Evolutionary conservation across 371 early-diverging fungal genomes (phyloP), one percentile per base, ranked within the genome.

Genomic region (Rhizopus arrhizus): DNA sequence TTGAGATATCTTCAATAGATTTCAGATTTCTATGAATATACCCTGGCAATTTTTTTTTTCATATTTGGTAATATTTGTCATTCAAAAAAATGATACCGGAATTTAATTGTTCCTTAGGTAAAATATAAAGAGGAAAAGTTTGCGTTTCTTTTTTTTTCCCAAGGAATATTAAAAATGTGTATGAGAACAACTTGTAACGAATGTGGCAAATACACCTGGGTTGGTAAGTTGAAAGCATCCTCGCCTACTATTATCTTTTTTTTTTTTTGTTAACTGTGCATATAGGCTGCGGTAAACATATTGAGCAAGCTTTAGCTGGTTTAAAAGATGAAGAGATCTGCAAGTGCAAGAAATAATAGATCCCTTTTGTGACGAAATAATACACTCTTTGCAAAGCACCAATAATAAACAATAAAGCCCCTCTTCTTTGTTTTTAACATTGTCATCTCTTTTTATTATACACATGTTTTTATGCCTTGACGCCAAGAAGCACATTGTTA

Each of bases 401-500:
- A 10, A 40, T 7, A 7, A 40, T 10, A 40, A 40, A 7, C 8
- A 40, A 40, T 40, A 40, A 40, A 40, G 2, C 40, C 40, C 2
- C 12, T 7, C 12, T 40, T 10, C 40, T 22, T 22, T 22, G 22
- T 22, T 22, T 22, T 22, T 2, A 22, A 22, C 22, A 22, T 1
- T 22, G 22, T 22, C 22, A 22, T 22, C 22, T 22, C 22, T 22
- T 22, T 22, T 22, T 22, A 22, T 22, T 22, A 22, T 22, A 22
- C 22, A 22, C 22, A 22, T 22, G 22, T 22, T 22, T 22, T 22
- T 22, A 22, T 22, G 22, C 22, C 22, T 22, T 22, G 22, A 86
- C 42, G 59, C 80, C 82, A 54, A 82, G 67, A 54, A 89, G 79
- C 68, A 89, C 53, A 66, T 85, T 85, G 64, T 71, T 73, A 29